These are phyloP conservation scores for Dendrobium officinale DNA, from an alignment of 106 monocot species.

Conservation along the genomic window DNA sequence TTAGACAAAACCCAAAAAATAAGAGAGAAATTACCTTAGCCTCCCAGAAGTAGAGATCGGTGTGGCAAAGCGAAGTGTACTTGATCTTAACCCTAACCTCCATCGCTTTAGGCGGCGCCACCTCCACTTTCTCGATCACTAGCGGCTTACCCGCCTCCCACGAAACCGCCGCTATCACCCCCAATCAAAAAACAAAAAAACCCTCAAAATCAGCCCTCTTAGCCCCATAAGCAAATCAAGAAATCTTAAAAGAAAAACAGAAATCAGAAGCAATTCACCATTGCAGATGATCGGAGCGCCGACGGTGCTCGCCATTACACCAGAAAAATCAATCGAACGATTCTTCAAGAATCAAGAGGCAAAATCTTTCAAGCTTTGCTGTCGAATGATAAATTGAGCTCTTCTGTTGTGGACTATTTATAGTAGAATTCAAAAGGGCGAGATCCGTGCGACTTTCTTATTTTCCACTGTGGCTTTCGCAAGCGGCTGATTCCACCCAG, in stretches of 20 bases:
- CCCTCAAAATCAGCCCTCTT: background rate
- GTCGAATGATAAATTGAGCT: too few relatives aligned
- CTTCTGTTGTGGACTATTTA: too few relatives aligned
- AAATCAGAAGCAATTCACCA: background rate
- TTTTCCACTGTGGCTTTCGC: too few relatives aligned
- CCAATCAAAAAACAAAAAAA: too few relatives aligned
- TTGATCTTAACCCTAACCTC: conserved; percentile 47
- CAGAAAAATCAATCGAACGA: background rate
- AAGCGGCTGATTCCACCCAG: too few relatives aligned
- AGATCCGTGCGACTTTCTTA: too few relatives aligned
- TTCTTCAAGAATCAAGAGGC: too few relatives aligned
- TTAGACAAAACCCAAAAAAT: background rate
- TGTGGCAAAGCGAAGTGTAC: conserved; percentile 56
- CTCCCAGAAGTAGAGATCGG: conserved; percentile 52
- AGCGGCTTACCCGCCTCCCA: conserved; percentile 61
- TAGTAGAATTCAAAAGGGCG: too few relatives aligned
- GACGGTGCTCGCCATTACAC: conserved; percentile 12
- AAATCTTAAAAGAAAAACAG: background rate
- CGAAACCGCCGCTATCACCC: conserved; percentile 27
- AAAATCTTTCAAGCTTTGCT: too few relatives aligned
- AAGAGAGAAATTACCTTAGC: conserved; percentile 27
- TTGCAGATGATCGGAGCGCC: conserved; percentile 24
- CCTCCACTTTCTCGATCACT: conserved; percentile 44
- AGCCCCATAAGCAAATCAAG: background rate
- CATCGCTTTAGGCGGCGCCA: conserved; percentile 43